Conservation (phyloP, 2,329 filamentous ascomycete species). For the Hyphodiscus sp. region DNA sequence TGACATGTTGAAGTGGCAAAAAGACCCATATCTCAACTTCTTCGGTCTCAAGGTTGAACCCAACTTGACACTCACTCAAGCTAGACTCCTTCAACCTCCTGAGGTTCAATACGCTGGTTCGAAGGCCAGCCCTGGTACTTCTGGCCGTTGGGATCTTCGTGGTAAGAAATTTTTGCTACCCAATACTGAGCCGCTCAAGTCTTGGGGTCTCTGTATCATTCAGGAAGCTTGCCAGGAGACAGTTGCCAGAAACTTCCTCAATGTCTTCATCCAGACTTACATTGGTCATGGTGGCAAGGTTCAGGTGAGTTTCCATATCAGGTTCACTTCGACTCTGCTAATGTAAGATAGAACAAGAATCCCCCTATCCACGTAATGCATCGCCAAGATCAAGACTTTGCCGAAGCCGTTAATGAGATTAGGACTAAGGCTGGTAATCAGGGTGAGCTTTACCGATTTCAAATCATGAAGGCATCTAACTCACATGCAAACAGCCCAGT, state of each 20-base stretch:
- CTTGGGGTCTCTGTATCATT: constrained; percentile 71
- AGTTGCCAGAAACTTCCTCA: constrained; percentile 45
- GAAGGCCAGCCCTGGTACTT: constrained; percentile 52
- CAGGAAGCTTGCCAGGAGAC: constrained; percentile 45
- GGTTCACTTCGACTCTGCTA: background rate
- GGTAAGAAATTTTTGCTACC: constrained; percentile 67
- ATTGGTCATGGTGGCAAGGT: constrained; percentile 54
- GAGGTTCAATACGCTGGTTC: constrained; percentile 53
- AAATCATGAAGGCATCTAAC: background rate
- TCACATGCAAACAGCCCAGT: constrained; percentile 2
- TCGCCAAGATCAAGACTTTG: constrained; percentile 8
- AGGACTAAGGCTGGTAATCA: constrained; percentile 18
- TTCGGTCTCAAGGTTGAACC: constrained; percentile 68
- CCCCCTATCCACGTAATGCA: constrained; percentile 34
- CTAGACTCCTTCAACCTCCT: constrained; percentile 64
- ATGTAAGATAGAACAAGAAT: constrained; percentile 29
- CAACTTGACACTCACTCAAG: constrained; percentile 60
- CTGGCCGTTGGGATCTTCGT: constrained; percentile 82
- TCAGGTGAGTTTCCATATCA: constrained; percentile 3
- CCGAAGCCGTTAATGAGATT: constrained; percentile 6
- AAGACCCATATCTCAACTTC: constrained; percentile 62
- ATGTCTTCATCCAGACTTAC: constrained; percentile 56
- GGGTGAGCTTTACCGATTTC: background rate
- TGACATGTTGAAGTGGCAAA: constrained; percentile 55
- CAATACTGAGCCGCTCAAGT: constrained; percentile 56